Conservation (phyloP, 768 basidiomycete genomes). For the Tricholomella constricta region DNA sequence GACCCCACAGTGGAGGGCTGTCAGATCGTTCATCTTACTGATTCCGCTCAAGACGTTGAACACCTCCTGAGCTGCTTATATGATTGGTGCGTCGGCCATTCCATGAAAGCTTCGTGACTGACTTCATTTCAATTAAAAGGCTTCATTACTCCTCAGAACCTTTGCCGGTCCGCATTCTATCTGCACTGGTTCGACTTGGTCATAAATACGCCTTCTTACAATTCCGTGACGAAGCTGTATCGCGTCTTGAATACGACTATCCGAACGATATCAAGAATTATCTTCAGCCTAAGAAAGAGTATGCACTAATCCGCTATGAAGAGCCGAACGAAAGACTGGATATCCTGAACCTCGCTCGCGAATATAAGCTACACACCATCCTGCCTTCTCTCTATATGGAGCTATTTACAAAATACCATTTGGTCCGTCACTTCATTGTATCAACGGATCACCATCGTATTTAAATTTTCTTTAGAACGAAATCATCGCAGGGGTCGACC, state of each 20-base stretch:
- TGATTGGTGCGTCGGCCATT: constrained; percentile 3
- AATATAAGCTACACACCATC: not conserved
- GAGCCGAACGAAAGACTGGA: not conserved
- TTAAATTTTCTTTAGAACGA: too few relatives aligned
- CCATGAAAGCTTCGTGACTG: not conserved
- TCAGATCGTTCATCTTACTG: constrained; percentile 16
- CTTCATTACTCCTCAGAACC: not conserved
- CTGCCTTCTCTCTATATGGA: not conserved
- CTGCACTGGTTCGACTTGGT: constrained; percentile 20
- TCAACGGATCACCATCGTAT: too few relatives aligned
- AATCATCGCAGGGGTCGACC: too few relatives aligned
- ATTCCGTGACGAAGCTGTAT: constrained; percentile 14
- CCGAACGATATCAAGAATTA: constrained; percentile 3
- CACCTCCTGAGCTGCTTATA: constrained; percentile 15
- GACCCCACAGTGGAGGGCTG: not conserved
- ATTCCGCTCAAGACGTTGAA: constrained; percentile 13
- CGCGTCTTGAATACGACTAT: constrained; percentile 11
- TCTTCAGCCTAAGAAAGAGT: too few relatives aligned
- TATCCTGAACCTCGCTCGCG: not conserved
- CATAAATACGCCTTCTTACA: constrained; percentile 16
- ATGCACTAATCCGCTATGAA: too few relatives aligned
- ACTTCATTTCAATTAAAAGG: not conserved
- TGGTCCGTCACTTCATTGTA: not conserved
- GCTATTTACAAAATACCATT: not conserved
- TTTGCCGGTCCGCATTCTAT: not conserved